Base-by-base conservation (phyloP, 306 rosid genomes). In the Dalbergia cultrata region DNA sequence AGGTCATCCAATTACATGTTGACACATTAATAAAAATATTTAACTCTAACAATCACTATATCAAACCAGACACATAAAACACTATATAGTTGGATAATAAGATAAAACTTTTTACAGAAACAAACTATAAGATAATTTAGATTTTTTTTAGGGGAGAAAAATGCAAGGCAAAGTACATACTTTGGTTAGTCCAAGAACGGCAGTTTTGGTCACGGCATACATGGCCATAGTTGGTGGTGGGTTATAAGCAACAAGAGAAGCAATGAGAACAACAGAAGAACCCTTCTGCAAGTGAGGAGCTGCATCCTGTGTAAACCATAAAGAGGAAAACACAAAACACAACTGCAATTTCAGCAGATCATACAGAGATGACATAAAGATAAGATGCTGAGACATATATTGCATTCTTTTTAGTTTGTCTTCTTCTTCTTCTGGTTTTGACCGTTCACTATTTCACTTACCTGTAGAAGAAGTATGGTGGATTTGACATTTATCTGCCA, bases 401-500 rank as follows among this genome's bases (percentile, higher is more conserved):
- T 35, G 50, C 31, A 58, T 49, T 86, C 35, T 41, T 52, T 82
- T 37, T 17, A 1, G 31, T 26, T 26, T 26, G 0, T 22, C 1
- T 22, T 26, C 31, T 26, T 26, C 31, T 45, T 75, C 54, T 35
- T 17, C 18, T n/a, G 52, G 70, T 11, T 75, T 47, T 22, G 45
- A 7, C 31, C 49, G 8, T 21, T 19, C 17, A 3, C n/a, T 17
- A 19, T 68, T 49, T 31, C 35, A 76, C 56, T 80, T 88, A 90
- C 98, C 98, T 93, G 76, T 21, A 91, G 80, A 84, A 93, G 87
- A 76, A 90, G 93, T 73, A 93, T 86, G 56, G 97, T 69, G 78
- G 94, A 89, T 86, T 93, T 93, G 87, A 93, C 98, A 80, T 93
- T 93, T 74, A 91, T 81, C 18, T 91, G 97, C 98, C 98, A 93